phyloP scores from a whole-genome alignment of 73 alveolate species.

The Halteria grandinella region DNA sequence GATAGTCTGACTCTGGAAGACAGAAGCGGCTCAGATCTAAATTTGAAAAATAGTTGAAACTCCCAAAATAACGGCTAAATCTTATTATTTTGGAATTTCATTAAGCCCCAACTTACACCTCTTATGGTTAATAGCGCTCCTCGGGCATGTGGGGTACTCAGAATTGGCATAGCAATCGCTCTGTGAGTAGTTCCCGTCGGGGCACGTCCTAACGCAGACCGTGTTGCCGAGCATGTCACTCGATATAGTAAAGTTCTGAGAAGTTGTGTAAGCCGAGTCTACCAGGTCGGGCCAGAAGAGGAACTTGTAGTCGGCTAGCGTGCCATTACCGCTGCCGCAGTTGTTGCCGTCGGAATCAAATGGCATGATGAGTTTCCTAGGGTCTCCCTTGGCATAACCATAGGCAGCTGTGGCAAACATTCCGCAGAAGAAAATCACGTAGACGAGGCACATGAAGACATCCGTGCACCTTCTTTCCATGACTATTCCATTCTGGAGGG shows the following conservation, averaged over 20 bases:
- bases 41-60: too few species aligned
- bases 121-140: slow-evolving; percentile 2
- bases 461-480: slow-evolving; percentile 95
- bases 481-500: slow-evolving; percentile 81
- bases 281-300: slow-evolving; percentile 37
- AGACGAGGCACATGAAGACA: slow-evolving; percentile 83
- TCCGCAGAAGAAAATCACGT: slow-evolving; percentile 83
- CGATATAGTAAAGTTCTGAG: neutral
- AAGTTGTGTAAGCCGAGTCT: slow-evolving; percentile 33
- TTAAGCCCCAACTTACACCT: slow-evolving; percentile 30
- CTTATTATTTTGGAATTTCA: neutral
- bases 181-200: neutral
- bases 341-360: slow-evolving; percentile 84
- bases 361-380: slow-evolving; percentile 75
- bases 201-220: slow-evolving; percentile 59
- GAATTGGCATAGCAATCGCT: slow-evolving; percentile 21
- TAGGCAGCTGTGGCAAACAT: slow-evolving; percentile 73
- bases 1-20: neutral
- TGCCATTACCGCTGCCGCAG: slow-evolving; percentile 48
- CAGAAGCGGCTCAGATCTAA: slow-evolving; percentile 34
- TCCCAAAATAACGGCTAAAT: too few species aligned
- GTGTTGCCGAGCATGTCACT: slow-evolving; percentile 29
- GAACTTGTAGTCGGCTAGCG: slow-evolving; percentile 25
- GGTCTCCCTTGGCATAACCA: slow-evolving; percentile 89
- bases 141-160: slow-evolving; percentile 36